These are phyloP conservation scores for Ichthyophthirius multifiliis DNA, from an alignment of 169 alveolate species.

Conservation along the genomic window DNA sequence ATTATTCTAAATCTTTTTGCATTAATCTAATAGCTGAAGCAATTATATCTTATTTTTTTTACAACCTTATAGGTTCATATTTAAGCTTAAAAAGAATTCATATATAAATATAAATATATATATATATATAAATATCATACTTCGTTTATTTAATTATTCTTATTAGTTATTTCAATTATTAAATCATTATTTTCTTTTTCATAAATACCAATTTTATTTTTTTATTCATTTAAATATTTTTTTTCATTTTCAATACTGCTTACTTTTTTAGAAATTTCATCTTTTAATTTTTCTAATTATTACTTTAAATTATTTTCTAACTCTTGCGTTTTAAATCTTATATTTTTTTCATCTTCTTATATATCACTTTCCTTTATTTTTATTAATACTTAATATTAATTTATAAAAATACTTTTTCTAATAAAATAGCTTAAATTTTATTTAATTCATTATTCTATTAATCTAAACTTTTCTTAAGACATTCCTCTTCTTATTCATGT, in stretches of 20 bases:
- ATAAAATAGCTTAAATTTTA: neutral
- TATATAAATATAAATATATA: neutral
- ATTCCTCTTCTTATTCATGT: neutral
- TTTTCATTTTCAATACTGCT: neutral
- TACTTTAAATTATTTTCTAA: neutral
- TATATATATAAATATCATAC: neutral
- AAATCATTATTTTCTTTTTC: conserved; percentile 9
- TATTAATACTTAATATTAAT: no score
- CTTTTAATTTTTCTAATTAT: neutral
- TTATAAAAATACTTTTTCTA: no score
- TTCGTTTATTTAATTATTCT: neutral
- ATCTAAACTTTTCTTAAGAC: neutral
- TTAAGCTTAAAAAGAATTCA: neutral
- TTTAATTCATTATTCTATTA: neutral
- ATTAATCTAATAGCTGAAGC: neutral
- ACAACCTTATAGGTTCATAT: neutral
- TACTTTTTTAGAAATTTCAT: neutral
- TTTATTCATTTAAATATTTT: neutral
- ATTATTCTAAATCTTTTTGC: neutral
- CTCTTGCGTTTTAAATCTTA: neutral
- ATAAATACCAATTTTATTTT: neutral
- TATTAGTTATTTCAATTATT: neutral
- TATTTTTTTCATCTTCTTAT: neutral
- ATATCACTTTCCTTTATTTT: neutral
- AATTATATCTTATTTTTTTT: neutral